These are phyloP conservation scores for Cadophora luteo-olivacea DNA, from an alignment of 2,329 filamentous ascomycete species.

Conservation along the genomic window DNA sequence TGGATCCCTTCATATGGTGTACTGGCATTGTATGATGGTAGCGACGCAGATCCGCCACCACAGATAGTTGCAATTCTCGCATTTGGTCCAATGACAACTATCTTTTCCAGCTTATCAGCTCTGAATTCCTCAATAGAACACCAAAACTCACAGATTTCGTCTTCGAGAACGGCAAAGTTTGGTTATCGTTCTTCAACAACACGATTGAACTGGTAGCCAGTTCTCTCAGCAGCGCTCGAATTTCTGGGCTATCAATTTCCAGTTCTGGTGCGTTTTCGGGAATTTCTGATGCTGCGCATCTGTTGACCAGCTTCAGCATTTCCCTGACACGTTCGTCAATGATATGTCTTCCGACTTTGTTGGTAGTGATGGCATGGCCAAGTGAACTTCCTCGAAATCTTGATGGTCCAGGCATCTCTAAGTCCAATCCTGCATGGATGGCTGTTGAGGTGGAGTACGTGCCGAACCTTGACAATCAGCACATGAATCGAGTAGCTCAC, in stretches of 20 bases:
- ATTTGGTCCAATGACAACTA: constrained; percentile 59
- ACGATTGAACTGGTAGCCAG: constrained; percentile 47
- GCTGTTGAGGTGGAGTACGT: background rate
- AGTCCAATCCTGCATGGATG: background rate
- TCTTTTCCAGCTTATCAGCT: background rate
- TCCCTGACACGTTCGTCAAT: constrained; percentile 22
- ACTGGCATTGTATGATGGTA: constrained; percentile 67
- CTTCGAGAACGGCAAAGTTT: constrained; percentile 69
- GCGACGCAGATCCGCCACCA: constrained; percentile 68
- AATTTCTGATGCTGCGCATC: constrained; percentile 32
- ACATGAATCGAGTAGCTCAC: background rate
- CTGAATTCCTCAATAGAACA: background rate
- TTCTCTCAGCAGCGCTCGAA: constrained; percentile 54
- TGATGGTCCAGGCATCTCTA: background rate
- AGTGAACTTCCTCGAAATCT: background rate
- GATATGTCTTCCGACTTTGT: background rate
- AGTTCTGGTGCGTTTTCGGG: constrained; percentile 29
- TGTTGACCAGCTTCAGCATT: constrained; percentile 31
- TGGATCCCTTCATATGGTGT: constrained; percentile 74
- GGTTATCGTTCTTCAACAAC: constrained; percentile 47
- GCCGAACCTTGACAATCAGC: background rate
- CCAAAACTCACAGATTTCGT: constrained; percentile 48
- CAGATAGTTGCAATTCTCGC: constrained; percentile 61
- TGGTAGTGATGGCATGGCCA: background rate
- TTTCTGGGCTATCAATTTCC: constrained; percentile 37